phyloP scores from a whole-genome alignment of 106 monocot species.

The Posidonia australis region DNA sequence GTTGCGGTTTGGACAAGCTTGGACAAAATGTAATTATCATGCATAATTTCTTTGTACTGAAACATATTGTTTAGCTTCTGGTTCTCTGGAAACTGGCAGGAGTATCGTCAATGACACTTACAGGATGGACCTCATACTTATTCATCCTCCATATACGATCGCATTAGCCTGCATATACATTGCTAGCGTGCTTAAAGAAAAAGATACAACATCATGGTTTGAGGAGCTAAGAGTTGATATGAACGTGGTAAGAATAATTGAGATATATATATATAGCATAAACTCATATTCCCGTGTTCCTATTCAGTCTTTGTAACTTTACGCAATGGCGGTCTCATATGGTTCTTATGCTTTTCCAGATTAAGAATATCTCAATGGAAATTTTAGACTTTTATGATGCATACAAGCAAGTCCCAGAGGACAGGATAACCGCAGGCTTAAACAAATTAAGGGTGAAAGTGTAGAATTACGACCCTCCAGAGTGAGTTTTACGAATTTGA shows the following conservation, averaged over 20 bases:
- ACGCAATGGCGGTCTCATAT: no score
- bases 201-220: conserved; percentile 86
- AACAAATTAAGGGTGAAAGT: conserved; percentile 47
- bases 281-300: not conserved
- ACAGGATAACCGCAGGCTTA: conserved; percentile 55
- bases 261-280: not conserved
- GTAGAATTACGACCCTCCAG: conserved; percentile 8
- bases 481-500: not conserved
- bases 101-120: conserved; percentile 96
- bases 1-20: no score
- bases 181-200: conserved; percentile 82
- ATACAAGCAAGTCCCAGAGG: conserved; percentile 39
- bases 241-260: conserved; percentile 52
- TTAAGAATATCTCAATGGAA: conserved; percentile 95
- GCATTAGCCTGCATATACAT: conserved; percentile 96
- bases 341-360: conserved; percentile 33
- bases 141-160: conserved; percentile 91
- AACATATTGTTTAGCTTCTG: not conserved
- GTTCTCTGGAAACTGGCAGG: conserved; percentile 28
- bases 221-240: conserved; percentile 97
- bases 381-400: conserved; percentile 79
- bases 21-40: not conserved
- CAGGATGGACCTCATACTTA: conserved; percentile 92
- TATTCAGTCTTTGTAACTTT: not conserved
- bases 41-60: not conserved